Evolutionary conservation across 2,329 filamentous ascomycete genomes (phyloP), one percentile per base, ranked within the genome.

Genomic region (Torrubiella hemipterigena): DNA sequence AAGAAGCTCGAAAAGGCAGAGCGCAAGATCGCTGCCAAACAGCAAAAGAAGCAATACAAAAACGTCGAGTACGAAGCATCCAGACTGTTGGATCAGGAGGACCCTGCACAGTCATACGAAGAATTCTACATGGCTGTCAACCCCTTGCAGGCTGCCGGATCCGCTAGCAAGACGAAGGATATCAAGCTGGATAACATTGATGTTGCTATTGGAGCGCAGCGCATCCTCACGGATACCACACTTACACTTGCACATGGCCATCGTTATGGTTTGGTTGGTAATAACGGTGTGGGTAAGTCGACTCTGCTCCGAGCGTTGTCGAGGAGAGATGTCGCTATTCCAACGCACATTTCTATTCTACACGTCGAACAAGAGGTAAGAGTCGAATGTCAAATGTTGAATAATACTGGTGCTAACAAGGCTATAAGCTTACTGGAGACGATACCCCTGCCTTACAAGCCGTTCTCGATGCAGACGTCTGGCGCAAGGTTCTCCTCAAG

Each of bases 71-170:
- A 98, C 55, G 91, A 98, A 61, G 83, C 91, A 1, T 96, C 91
- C 10, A 78, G 77, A 43, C 67, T 98, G 43, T 75, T 98, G 42
- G 80, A 93, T 51, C 74, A 84, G 56, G 70, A 84, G 4, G 81
- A 89, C 47, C 73, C 79, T 47, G 67, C 87, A 10, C 80, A 94
- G 66, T 93, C 85, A 24, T 98, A 98, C 54, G 91, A 98, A 59
- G 91, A 98, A 55, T 96, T 98, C 62, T 98, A 93, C 72, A 96
- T 98, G 91, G 81, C 85, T 32, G 91, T 98, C 65, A 98, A 98
- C 57, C 91, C 91, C 38, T 71, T 98, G 40, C 89, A 96, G 53
- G 50, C 96, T 38, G 89, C 86, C 33, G 62, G 68, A 42, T 56
- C 72, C 34, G 62, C 81, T 37, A 73, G 75, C 43, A 98, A 96